Conservation (phyloP, 1,284 basidiomycete species). For the Cutaneotrichosporon sp. region DNA sequence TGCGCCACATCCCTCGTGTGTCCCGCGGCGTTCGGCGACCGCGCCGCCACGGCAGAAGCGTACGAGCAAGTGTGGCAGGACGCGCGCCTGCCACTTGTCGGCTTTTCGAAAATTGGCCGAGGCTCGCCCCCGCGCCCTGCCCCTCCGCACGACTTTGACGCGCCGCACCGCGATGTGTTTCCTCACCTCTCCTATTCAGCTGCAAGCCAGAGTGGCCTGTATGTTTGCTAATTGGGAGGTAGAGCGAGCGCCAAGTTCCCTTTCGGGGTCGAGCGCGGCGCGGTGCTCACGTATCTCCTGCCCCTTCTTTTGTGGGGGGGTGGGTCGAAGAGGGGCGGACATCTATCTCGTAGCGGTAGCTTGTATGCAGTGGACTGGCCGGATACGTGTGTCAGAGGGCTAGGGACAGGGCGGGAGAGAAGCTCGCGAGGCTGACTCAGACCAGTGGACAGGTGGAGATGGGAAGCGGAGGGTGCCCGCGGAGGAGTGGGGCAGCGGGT, state of each 20-base stretch:
- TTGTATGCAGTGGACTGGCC: not conserved
- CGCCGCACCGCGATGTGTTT: not conserved
- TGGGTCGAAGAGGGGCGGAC: constrained; percentile 53
- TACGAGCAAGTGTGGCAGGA: too few relatives aligned
- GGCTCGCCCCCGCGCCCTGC: not conserved
- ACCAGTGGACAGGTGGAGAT: not conserved
- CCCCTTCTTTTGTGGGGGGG: constrained; percentile 46
- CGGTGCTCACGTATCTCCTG: constrained; percentile 53
- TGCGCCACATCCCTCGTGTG: too few relatives aligned
- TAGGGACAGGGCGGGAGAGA: not conserved
- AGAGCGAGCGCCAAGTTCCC: constrained; percentile 15
- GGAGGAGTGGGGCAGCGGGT: not conserved
- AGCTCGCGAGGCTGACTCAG: not conserved
- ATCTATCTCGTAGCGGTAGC: constrained; percentile 11
- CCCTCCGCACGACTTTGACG: not conserved
- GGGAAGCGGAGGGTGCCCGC: not conserved
- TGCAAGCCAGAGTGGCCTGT: constrained; percentile 11
- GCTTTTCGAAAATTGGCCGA: constrained; percentile 7
- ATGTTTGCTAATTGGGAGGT: constrained; percentile 20
- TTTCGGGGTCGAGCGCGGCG: constrained; percentile 17
- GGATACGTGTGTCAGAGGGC: not conserved
- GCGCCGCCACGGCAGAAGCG: too few relatives aligned
- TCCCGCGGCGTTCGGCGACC: too few relatives aligned
- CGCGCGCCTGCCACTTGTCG: too few relatives aligned
- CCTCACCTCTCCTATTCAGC: constrained; percentile 21